Conservation (phyloP, 1,139 yeast species). For the Candida frijolesensis region DNA sequence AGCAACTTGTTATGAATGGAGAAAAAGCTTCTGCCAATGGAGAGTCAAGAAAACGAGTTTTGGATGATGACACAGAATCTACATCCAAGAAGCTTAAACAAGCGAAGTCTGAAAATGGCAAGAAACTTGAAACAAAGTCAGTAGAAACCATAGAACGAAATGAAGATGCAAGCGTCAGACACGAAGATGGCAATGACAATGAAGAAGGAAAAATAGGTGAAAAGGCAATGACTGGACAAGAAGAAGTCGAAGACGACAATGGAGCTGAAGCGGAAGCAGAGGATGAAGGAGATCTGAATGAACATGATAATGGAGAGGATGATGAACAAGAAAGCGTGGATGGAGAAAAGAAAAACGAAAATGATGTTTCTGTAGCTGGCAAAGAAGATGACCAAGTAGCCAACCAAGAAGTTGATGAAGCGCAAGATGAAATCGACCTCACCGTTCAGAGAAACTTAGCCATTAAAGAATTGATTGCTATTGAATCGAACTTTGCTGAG, state of each 20-base stretch:
- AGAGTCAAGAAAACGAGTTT: conserved; percentile 1
- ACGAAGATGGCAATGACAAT: conserved; percentile 23
- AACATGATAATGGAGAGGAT: conserved; percentile 8
- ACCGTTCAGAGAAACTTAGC: conserved; percentile 64
- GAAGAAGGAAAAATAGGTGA: conserved; percentile 6
- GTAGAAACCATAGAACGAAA: conserved; percentile 21
- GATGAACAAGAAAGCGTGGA: neutral
- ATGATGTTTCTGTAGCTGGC: conserved; percentile 19
- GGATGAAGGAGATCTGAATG: conserved; percentile 13
- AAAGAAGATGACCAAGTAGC: conserved; percentile 22
- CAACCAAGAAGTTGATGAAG: conserved; percentile 23
- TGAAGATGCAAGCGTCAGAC: conserved; percentile 24
- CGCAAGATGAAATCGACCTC: conserved; percentile 39
- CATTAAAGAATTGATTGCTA: conserved; percentile 65
- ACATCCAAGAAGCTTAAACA: conserved; percentile 10
- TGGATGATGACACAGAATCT: conserved; percentile 5
- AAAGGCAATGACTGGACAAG: neutral
- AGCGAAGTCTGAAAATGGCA: conserved; percentile 10
- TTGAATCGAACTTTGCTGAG: conserved; percentile 84
- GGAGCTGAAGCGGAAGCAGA: conserved; percentile 18
- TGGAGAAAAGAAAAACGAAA: neutral
- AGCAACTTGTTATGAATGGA: conserved; percentile 2
- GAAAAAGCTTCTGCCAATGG: conserved; percentile 8
- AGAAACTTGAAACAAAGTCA: conserved; percentile 18
- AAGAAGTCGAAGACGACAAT: conserved; percentile 15